phyloP scores from a whole-genome alignment of 495 filamentous ascomycete genomes.

The Penicillium simplicissimum region DNA sequence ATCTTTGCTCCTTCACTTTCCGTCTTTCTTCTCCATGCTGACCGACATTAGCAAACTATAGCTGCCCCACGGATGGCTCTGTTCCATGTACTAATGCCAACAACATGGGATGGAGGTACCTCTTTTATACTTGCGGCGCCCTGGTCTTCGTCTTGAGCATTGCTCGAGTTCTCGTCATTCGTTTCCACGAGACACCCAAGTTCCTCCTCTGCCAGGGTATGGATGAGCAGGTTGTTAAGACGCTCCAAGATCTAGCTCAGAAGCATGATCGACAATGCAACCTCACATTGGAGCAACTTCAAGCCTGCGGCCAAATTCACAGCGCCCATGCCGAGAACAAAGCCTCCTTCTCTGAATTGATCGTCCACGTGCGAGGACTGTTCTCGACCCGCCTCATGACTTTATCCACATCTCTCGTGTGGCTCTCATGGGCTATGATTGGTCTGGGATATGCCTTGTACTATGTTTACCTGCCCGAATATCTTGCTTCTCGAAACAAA shows the following conservation, averaged over 20 bases:
- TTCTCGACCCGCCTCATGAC: constrained; percentile 21
- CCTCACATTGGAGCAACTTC: constrained; percentile 20
- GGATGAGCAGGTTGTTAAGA: constrained; percentile 19
- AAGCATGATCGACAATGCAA: constrained; percentile 15
- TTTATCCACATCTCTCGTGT: constrained; percentile 33
- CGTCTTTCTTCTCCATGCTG: not conserved
- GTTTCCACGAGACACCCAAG: constrained; percentile 23
- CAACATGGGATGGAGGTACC: constrained; percentile 26
- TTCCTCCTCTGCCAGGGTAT: constrained; percentile 22
- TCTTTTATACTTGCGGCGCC: constrained; percentile 20
- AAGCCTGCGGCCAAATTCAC: constrained; percentile 16
- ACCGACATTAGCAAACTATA: constrained; percentile 15
- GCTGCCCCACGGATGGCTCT: constrained; percentile 17
- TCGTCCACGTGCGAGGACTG: constrained; percentile 14
- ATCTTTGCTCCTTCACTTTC: not conserved
- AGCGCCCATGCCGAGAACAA: constrained; percentile 10
- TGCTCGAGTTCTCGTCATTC: constrained; percentile 21
- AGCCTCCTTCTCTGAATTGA: constrained; percentile 18
- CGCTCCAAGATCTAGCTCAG: constrained; percentile 15
- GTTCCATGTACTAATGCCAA: constrained; percentile 20
- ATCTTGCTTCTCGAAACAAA: constrained; percentile 36
- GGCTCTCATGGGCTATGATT: constrained; percentile 42
- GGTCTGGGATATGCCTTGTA: constrained; percentile 39
- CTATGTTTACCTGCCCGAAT: constrained; percentile 38
- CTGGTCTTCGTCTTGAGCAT: constrained; percentile 21